Evolutionary conservation across 352 stramenopile genomes (phyloP), one percentile per base, ranked within the genome.

Genomic region (Phytopythium kandeliae): DNA sequence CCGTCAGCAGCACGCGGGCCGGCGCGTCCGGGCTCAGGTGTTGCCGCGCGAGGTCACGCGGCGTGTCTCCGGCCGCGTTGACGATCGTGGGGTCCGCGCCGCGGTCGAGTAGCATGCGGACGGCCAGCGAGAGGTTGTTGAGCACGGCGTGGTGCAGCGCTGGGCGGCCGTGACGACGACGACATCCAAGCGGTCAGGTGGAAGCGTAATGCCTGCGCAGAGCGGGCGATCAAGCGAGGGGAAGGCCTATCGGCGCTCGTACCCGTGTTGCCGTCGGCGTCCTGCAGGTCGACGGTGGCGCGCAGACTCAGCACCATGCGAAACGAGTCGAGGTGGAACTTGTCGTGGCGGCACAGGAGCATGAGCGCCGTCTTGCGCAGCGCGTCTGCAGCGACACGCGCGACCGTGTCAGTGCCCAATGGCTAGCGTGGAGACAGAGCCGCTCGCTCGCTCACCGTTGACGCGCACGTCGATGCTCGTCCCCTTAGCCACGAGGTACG

Each of bases 321-420:
- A 35, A 86, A 85, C 40, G 81, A 81, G 52, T 92, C 81, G 57
- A 92, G 71, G 48, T 92, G 78, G 60, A 92, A 89, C 28, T 74
- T 73, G 51, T 92, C 64, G 13, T 67, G 76, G 43, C 74, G 67
- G 40, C 74, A 86, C 31, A 89, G 69, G 42, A 88, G 51, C 74
- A 92, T 89, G 30, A 92, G 49, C 51, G 76, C 78, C 38, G 81
- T 85, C 51, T 71, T 75, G 45, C 75, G 54, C 28, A 44, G 49
- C 16, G 42, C 41, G 41, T 83, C 72, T 66, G 43, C 22, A 16
- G 19, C 9, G n/a, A n/a, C n/a, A n/a, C n/a, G n/a, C n/a, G n/a
- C n/a, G n/a, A n/a, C n/a, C n/a, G n/a, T n/a, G n/a, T n/a, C n/a
- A n/a, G n/a, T n/a, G n/a, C n/a, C n/a, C n/a, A n/a, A n/a, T n/a